Conservation (phyloP, 345 rosid species). For the Acer negundo region DNA sequence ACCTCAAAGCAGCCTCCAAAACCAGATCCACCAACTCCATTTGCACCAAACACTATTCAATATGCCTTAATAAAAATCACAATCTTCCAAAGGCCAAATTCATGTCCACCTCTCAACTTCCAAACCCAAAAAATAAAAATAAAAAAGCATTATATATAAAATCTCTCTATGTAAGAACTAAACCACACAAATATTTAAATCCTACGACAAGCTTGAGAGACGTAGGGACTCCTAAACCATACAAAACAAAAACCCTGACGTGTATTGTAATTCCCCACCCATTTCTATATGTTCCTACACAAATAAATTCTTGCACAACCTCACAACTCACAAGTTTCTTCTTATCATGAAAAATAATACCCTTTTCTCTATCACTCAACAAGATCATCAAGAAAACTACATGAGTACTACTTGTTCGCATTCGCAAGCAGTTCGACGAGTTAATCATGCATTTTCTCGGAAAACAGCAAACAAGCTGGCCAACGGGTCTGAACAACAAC, state of each 20-base stretch:
- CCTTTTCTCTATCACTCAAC: slow-evolving; percentile 2
- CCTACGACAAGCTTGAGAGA: slow-evolving; percentile 14
- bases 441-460: neutral
- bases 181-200: slow-evolving; percentile 26
- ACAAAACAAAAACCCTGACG: slow-evolving; percentile 32
- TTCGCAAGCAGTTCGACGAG: neutral
- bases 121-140: too few relatives aligned
- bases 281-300: slow-evolving; percentile 17
- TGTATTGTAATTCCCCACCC: slow-evolving; percentile 30
- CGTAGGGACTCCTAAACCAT: slow-evolving; percentile 49
- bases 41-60: neutral
- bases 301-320: neutral
- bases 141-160: too few relatives aligned
- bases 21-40: neutral
- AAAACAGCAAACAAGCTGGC: slow-evolving; percentile 2
- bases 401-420: slow-evolving; percentile 11
- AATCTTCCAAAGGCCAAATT: neutral
- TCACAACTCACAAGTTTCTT: neutral
- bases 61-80: neutral
- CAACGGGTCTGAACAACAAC: neutral
- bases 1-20: neutral
- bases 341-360: slow-evolving; percentile 18
- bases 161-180: neutral
- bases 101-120: neutral
- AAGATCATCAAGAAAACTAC: slow-evolving; percentile 18